phyloP scores from a whole-genome alignment of 306 rosid species.

The Arachis stenosperma region DNA sequence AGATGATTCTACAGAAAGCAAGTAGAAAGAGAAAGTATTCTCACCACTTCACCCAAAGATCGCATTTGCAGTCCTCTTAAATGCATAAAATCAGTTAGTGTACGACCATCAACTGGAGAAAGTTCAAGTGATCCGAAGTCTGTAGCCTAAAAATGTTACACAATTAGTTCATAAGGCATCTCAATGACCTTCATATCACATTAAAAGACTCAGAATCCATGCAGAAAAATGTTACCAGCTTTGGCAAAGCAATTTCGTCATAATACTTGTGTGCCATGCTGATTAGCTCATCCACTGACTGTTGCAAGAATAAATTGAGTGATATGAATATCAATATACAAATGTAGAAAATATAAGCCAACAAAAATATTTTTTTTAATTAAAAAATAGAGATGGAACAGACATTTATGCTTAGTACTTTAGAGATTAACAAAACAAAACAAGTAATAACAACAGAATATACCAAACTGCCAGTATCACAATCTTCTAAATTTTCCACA shows the following conservation, averaged over 20 bases:
- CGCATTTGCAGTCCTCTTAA: slow-evolving; percentile 86
- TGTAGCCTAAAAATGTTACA: slow-evolving; percentile 60
- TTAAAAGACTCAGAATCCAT: slow-evolving; percentile 13
- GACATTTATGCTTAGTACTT: neutral
- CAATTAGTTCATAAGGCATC: slow-evolving; percentile 40
- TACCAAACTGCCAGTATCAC: slow-evolving; percentile 5
- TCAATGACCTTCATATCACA: slow-evolving; percentile 20
- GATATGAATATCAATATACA: slow-evolving; percentile 25
- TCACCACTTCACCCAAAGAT: slow-evolving; percentile 92
- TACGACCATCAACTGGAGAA: slow-evolving; percentile 98
- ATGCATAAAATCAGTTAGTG: slow-evolving; percentile 97
- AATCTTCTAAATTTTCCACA: slow-evolving; percentile 31
- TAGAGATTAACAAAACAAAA: neutral
- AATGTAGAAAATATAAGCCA: neutral
- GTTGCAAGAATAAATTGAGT: slow-evolving; percentile 47
- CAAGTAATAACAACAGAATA: slow-evolving; percentile 6
- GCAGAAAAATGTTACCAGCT: slow-evolving; percentile 68
- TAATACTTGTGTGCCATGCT: slow-evolving; percentile 76
- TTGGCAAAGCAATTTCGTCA: slow-evolving; percentile 88
- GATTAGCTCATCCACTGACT: slow-evolving; percentile 80
- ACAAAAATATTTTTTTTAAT: too few species aligned
- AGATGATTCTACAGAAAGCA: slow-evolving; percentile 15
- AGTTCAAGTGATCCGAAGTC: slow-evolving; percentile 98
- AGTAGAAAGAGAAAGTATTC: slow-evolving; percentile 36
- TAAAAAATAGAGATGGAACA: neutral